Evolutionary conservation across 2,329 filamentous ascomycete species (phyloP).

Genomic region (Sporothrix protearum): DNA sequence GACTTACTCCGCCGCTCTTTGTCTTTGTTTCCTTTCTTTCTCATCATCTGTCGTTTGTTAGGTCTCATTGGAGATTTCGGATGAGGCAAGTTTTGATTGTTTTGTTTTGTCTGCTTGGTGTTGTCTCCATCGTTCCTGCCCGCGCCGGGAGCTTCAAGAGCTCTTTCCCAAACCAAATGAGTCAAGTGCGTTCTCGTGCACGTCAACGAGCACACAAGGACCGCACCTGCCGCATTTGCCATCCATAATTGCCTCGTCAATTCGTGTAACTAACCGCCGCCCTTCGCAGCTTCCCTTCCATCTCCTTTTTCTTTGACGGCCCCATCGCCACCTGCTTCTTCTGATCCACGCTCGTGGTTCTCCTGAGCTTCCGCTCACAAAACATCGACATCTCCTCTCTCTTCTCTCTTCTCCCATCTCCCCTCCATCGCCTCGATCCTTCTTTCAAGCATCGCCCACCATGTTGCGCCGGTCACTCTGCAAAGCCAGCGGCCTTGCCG

Average conservation of each 20-base stretch:
- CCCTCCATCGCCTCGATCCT: neutral
- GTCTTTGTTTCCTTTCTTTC: neutral
- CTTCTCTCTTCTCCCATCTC: neutral
- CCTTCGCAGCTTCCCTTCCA: conserved; percentile 13
- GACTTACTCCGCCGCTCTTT: conserved; percentile 23
- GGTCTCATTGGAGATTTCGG: conserved; percentile 9
- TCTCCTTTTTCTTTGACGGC: neutral
- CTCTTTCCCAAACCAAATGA: neutral
- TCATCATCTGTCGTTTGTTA: neutral
- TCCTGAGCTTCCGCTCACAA: conserved; percentile 23
- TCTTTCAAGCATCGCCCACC: neutral
- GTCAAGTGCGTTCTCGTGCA: neutral
- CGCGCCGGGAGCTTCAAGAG: neutral
- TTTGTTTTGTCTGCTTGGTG: neutral
- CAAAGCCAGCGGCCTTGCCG: conserved; percentile 25
- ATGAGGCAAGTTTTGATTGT: conserved; percentile 9
- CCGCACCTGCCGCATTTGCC: neutral
- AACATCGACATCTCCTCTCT: neutral
- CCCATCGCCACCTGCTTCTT: conserved; percentile 13
- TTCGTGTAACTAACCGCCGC: neutral
- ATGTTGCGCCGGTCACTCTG: conserved; percentile 28
- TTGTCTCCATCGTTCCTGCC: neutral
- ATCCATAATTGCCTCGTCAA: neutral
- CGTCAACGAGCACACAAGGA: neutral
- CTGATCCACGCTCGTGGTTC: conserved; percentile 18